Base-by-base conservation (phyloP, 106 monocot species). In the Alisma plantagoaquatica region DNA sequence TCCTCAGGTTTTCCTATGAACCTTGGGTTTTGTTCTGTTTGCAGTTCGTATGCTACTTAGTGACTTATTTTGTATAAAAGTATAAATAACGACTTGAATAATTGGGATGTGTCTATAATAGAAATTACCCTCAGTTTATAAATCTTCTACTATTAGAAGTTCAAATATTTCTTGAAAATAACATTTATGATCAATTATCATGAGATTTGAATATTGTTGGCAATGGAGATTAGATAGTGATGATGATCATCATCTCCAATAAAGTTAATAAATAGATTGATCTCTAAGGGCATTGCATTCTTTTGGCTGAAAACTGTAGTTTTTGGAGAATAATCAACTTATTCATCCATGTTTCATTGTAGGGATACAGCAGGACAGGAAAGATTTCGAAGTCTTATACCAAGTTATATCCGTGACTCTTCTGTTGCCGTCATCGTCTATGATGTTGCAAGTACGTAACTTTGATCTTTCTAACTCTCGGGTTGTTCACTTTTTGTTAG, bases 321-420 rank as follows among this genome's bases (percentile, higher is more conserved):
- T n/a, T n/a, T n/a, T n/a, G n/a, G n/a, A n/a, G n/a, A n/a, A n/a
- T n/a, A n/a, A n/a, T n/a, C n/a, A n/a, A n/a, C n/a, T n/a, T n/a
- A n/a, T n/a, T n/a, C n/a, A n/a, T n/a, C n/a, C n/a, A n/a, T n/a
- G n/a, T n/a, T n/a, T n/a, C 27, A 3, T 27, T 60, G 41, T 33
- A 83, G 82, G 82, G 82, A 83, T 46, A 83, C 82, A 8, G 82
- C 82, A 38, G 82, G 82, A 10, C 82, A 74, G 50, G 74, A 74
- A 52, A 67, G 68, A 29, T 74, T 74, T 33, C 48, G 74, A 28
- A 74, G 74, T 51, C 66, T 83, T 29, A 83, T 83, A 43, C 82
- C 82, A 19, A 77, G 77, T 70, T 83, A 83, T 54, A 83, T 83
- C 27, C 27, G 82, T 7, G 77, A 83, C 59, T 83, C 77, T 17